Conservation (phyloP, 495 filamentous ascomycete genomes). For the Penicillium canariense region DNA sequence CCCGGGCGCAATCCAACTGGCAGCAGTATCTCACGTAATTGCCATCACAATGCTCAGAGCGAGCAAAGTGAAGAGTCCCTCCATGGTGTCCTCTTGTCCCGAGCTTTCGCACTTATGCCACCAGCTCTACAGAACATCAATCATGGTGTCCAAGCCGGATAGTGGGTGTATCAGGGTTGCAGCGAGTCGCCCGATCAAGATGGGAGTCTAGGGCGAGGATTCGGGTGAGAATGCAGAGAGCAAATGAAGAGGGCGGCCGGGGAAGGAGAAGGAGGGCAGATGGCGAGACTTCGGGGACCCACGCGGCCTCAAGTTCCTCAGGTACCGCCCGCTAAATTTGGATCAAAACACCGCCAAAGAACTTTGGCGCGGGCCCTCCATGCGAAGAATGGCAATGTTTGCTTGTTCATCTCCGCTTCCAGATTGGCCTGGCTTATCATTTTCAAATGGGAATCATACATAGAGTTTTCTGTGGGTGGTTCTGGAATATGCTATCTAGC, state of each 20-base stretch:
- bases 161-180: neutral
- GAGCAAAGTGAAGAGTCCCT: slow-evolving; percentile 85
- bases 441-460: neutral
- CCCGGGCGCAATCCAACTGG: neutral
- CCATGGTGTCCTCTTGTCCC: slow-evolving; percentile 47
- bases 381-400: neutral
- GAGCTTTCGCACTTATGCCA: slow-evolving; percentile 25
- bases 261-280: slow-evolving; percentile 2
- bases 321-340: slow-evolving; percentile 22
- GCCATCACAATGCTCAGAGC: slow-evolving; percentile 89
- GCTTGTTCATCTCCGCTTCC: neutral
- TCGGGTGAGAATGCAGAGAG: neutral
- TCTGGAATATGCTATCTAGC: neutral
- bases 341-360: slow-evolving; percentile 6
- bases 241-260: neutral
- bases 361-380: neutral
- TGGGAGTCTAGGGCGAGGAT: slow-evolving; percentile 1
- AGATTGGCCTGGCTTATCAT: neutral
- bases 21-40: slow-evolving; percentile 61
- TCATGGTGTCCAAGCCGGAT: slow-evolving; percentile 19
- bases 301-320: slow-evolving; percentile 13
- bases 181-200: slow-evolving; percentile 6
- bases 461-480: neutral
- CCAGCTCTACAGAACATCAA: slow-evolving; percentile 23
- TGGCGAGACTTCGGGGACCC: slow-evolving; percentile 9